Conservation (phyloP, 2,329 filamentous ascomycete species). For the Dryadomyces quercivorus region DNA sequence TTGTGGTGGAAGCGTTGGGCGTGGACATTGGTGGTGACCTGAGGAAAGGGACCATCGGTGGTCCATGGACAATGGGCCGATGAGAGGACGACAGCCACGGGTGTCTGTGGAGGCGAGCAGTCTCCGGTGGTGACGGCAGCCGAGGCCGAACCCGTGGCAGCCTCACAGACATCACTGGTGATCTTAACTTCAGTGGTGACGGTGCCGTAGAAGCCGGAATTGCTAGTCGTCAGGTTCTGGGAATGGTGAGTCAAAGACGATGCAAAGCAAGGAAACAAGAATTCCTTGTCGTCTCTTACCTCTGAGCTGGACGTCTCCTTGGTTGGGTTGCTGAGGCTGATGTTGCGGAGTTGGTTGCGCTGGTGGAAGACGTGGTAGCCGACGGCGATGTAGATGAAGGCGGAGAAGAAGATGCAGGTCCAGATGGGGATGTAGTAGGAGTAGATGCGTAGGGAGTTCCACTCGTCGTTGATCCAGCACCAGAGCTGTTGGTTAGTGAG, state of each 20-base stretch:
- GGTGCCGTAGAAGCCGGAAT: slow-evolving; percentile 31
- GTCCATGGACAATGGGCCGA: slow-evolving; percentile 6
- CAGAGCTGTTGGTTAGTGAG: slow-evolving; percentile 31
- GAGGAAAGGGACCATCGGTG: slow-evolving; percentile 8
- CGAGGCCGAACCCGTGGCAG: neutral
- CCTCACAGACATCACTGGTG: slow-evolving; percentile 18
- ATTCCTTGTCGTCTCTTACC: slow-evolving; percentile 22
- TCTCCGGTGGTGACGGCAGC: slow-evolving; percentile 1
- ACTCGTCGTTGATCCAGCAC: slow-evolving; percentile 47
- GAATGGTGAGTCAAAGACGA: neutral
- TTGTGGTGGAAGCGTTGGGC: slow-evolving; percentile 11
- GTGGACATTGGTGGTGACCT: slow-evolving; percentile 1
- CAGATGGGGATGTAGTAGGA: slow-evolving; percentile 51
- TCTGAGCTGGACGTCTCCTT: slow-evolving; percentile 19
- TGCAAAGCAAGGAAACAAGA: neutral
- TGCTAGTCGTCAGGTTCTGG: slow-evolving; percentile 14
- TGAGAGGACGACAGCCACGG: neutral
- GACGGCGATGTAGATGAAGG: slow-evolving; percentile 42
- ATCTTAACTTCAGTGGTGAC: slow-evolving; percentile 42
- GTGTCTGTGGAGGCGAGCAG: slow-evolving; percentile 5
- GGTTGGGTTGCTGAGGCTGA: slow-evolving; percentile 33
- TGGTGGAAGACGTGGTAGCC: slow-evolving; percentile 49
- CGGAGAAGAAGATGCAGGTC: slow-evolving; percentile 43
- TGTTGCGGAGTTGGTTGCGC: slow-evolving; percentile 40
- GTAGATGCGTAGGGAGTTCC: slow-evolving; percentile 45